These are phyloP conservation scores for Dioscorea alata DNA, from an alignment of 106 monocot species.

Conservation along the genomic window DNA sequence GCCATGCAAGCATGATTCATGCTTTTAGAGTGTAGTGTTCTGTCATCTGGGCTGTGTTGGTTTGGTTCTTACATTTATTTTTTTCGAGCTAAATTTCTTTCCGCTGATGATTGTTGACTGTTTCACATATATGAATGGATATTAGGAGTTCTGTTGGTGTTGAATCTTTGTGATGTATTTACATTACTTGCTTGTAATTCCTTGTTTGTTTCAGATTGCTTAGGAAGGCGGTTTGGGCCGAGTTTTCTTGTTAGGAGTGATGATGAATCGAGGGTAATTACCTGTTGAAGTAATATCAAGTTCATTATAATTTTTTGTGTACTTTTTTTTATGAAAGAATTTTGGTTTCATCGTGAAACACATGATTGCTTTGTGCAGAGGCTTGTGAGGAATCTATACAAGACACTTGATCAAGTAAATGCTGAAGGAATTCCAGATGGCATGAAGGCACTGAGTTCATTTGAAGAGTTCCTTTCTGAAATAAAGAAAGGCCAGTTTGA, in stretches of 20 bases:
- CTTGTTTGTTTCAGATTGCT: slow-evolving; percentile 60
- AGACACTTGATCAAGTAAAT: slow-evolving; percentile 55
- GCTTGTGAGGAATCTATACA: slow-evolving; percentile 69
- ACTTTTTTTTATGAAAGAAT: no score
- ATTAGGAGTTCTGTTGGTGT: no score
- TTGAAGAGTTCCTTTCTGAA: slow-evolving; percentile 62
- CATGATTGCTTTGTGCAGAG: slow-evolving; percentile 27
- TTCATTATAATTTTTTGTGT: no score
- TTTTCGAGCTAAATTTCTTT: no score
- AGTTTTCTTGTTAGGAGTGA: slow-evolving; percentile 58
- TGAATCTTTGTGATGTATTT: no score
- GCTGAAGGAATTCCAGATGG: slow-evolving; percentile 42
- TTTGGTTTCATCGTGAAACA: no score
- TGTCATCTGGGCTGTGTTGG: no score
- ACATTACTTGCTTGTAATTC: background rate
- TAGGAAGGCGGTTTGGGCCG: slow-evolving; percentile 80
- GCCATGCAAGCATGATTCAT: no score
- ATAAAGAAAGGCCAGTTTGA: slow-evolving; percentile 68
- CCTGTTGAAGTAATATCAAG: background rate
- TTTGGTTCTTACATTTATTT: no score
- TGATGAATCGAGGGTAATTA: slow-evolving; percentile 62
- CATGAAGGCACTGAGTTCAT: slow-evolving; percentile 62
- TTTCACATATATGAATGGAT: no score
- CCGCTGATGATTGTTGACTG: no score
- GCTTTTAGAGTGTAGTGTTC: no score